phyloP scores from a whole-genome alignment of 768 basidiomycete genomes.

The Leccinum incarnatum region DNA sequence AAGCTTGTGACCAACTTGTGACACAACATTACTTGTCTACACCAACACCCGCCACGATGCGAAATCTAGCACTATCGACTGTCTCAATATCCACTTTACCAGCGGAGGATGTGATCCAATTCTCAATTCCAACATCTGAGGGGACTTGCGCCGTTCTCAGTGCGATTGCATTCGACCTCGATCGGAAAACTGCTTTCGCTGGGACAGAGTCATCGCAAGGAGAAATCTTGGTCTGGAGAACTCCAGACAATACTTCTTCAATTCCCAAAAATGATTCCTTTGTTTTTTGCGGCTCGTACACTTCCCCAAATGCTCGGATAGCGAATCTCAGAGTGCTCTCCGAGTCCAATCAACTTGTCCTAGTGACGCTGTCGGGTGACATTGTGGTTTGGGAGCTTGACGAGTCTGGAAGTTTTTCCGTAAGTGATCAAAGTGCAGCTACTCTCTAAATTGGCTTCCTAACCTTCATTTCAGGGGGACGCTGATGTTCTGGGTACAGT shows the following conservation, averaged over 20 bases:
- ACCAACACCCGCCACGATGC: conserved; percentile 37
- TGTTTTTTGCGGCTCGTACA: conserved; percentile 26
- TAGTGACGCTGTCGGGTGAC: conserved; percentile 77
- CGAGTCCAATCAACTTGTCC: conserved; percentile 63
- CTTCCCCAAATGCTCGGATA: conserved; percentile 39
- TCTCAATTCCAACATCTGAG: conserved; percentile 17
- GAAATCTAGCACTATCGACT: conserved; percentile 52
- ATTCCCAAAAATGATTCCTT: conserved; percentile 7
- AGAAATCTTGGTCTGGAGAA: conserved; percentile 58
- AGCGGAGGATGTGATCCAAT: conserved; percentile 12
- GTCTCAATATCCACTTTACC: conserved; percentile 17
- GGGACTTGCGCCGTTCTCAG: conserved; percentile 37
- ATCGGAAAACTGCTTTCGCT: conserved; percentile 59
- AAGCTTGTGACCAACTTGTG: neutral
- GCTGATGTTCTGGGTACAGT: conserved; percentile 83
- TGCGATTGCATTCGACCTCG: conserved; percentile 57
- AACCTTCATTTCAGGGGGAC: conserved; percentile 19
- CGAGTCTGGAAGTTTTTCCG: conserved; percentile 41
- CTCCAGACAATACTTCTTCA: conserved; percentile 16
- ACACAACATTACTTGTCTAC: neutral
- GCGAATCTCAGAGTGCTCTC: conserved; percentile 67
- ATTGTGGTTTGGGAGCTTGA: conserved; percentile 67
- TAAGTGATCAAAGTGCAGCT: conserved; percentile 30
- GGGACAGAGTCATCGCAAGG: conserved; percentile 59
- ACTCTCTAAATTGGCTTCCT: neutral